Base-by-base conservation (phyloP, 1,284 basidiomycete genomes). In the Heterobasidion irregulare region DNA sequence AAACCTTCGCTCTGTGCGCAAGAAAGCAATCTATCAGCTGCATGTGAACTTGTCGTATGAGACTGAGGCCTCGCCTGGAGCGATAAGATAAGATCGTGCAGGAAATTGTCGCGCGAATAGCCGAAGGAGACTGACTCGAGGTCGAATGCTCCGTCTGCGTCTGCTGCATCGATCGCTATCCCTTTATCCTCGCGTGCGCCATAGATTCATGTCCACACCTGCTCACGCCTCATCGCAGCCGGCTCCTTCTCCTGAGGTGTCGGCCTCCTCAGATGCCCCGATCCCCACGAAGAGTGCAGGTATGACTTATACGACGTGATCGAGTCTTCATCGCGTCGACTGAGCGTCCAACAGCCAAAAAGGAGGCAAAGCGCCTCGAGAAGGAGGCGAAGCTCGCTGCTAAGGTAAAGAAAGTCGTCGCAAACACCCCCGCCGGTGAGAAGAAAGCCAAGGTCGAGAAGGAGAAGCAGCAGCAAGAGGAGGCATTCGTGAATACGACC, bases 401-500 rank as follows among this genome's bases (percentile, higher is more conserved):
- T 0, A 94, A 94, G 68, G 71, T 76, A 4, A 75, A 82, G 1
- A 86, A 89, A 60, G 77, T 77, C 61, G 65, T 70, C 1, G 64
- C 71, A 10, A 65, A 70, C 12, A 63, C 71, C 0, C 71, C 78
- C 34, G 66, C 66, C 44, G 69, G 71, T 6, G 81, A 83, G 59
- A 90, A 89, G 74, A 88, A 41, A 85, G 64, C 68, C n/a, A 92
- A 91, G 72, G 81, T 73, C 47, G 86, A 88, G 69, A 89, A 89
- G 69, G 83, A 83, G 64, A 84, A 84, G 72, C 82, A 84, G 67
- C 80, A 82, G 53, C 83, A 82, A 48, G 84, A 87, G 57, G 75
- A 75, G 4, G 76, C 77, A 13, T 96, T 90, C 70, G 86, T 95
- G 60, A 94, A 95, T 72, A 84, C 78, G 6, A 96, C 93, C 0